These are phyloP conservation scores for Suillus fuscotomentosus DNA, from an alignment of 768 basidiomycete species.

Conservation along the genomic window DNA sequence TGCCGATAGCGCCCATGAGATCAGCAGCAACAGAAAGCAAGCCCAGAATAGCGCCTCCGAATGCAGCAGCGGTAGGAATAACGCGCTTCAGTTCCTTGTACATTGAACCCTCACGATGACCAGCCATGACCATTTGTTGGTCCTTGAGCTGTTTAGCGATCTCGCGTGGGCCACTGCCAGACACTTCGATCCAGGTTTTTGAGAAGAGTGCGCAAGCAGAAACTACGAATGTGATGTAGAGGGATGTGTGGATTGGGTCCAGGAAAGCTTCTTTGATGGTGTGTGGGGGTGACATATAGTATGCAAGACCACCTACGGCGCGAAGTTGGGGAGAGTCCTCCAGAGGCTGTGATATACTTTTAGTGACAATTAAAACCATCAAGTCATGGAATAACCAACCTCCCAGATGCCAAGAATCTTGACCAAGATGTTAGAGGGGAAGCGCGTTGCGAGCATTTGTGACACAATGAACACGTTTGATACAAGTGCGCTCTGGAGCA, in stretches of 20 bases:
- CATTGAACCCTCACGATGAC: constrained; percentile 96
- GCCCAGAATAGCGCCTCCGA: constrained; percentile 96
- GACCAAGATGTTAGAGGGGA: constrained; percentile 90
- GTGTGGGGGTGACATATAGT: constrained; percentile 99
- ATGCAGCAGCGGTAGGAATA: constrained; percentile 96
- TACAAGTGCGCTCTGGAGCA: constrained; percentile 93
- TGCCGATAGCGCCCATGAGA: constrained; percentile 93
- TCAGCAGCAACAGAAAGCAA: constrained; percentile 90
- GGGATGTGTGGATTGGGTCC: constrained; percentile 90
- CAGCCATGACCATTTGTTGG: constrained; percentile 92
- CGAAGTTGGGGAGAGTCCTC: constrained; percentile 92
- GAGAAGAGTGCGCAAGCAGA: constrained; percentile 96
- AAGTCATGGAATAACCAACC: constrained; percentile 45
- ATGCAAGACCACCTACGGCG: constrained; percentile 88
- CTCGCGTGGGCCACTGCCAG: constrained; percentile 92
- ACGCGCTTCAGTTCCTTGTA: constrained; percentile 99
- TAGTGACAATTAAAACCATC: background rate
- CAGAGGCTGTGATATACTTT: constrained; percentile 60
- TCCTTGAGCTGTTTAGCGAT: constrained; percentile 99
- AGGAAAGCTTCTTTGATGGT: constrained; percentile 83
- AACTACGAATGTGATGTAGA: constrained; percentile 92
- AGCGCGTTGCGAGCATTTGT: constrained; percentile 91
- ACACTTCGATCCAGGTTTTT: constrained; percentile 99
- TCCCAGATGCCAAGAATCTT: constrained; percentile 96
- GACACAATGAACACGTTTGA: constrained; percentile 94